Conservation (phyloP, 2,329 filamentous ascomycete genomes). For the Cladorrhinum sp. region DNA sequence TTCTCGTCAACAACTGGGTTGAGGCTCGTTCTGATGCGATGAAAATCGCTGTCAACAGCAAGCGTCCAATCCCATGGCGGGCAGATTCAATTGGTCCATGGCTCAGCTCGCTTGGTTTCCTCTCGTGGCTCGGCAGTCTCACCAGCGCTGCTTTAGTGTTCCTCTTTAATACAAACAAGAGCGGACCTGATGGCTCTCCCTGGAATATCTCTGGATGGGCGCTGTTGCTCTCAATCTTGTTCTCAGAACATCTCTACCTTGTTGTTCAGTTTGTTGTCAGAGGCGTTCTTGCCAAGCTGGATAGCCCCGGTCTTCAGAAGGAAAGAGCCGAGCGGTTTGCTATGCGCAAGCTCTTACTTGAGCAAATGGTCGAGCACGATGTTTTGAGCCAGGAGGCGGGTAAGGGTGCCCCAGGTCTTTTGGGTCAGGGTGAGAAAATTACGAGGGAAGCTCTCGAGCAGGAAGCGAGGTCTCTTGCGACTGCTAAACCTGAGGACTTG, state of each 20-base stretch:
- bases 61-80: conserved; percentile 84
- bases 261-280: conserved; percentile 69
- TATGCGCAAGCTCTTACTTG: conserved; percentile 74
- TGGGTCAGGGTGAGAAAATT: conserved; percentile 58
- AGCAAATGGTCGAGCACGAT: conserved; percentile 65
- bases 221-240: conserved; percentile 75
- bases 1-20: conserved; percentile 93
- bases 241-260: conserved; percentile 90
- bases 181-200: conserved; percentile 64
- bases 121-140: conserved; percentile 91
- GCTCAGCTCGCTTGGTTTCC: conserved; percentile 78
- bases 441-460: conserved; percentile 64
- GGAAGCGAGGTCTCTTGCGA: conserved; percentile 52
- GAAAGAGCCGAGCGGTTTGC: conserved; percentile 78
- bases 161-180: conserved; percentile 71
- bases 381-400: conserved; percentile 44
- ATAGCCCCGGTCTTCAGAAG: conserved; percentile 81
- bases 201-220: conserved; percentile 75
- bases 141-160: conserved; percentile 86
- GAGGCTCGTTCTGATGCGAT: conserved; percentile 90
- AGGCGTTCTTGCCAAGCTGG: conserved; percentile 71
- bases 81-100: conserved; percentile 94
- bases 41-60: conserved; percentile 88
- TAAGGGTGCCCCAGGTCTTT: conserved; percentile 39
- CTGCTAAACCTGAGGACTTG: conserved; percentile 49